Base-by-base conservation (phyloP, 345 rosid species). In the Litchi chinensis region DNA sequence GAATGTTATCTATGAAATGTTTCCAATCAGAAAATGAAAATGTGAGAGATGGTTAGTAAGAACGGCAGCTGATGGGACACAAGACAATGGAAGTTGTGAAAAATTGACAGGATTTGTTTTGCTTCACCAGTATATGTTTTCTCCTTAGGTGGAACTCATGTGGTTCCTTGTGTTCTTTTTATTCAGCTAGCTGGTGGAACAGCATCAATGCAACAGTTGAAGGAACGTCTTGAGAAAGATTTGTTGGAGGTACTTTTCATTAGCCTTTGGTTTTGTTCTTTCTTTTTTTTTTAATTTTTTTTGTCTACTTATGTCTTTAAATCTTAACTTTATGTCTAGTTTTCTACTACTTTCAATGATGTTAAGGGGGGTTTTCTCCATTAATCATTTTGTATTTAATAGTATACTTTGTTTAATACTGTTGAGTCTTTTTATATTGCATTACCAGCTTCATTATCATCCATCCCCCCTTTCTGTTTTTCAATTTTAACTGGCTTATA, bases 131-230 rank as follows among this genome's bases (percentile, higher is more conserved):
- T 39, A 7, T 52, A 2, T 37, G 4, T 72, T 72, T 24, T 62
- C 32, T 41, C n/a, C 3, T 63, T 48, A 50, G 19, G 52, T 72
- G 40, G 76, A 28, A 24, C 24, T 74, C 52, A 76, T 78, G 43
- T 62, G 13, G 69, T 65, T 32, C 50, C 48, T 77, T 74, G 4
- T 63, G 22, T 80, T 54, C 11, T 63, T 54, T 48, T 76, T 63
- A 77, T 81, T n/a, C 83, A 95, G 99, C 97, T 95, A 83, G 93
- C 98, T 81, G 99, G 99, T 82, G 99, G 99, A 79, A 95, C 99
- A 43, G 93, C 99, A 83, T 93, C 99, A 19, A 95, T 95, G 98
- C 99, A 95, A 86, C 99, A 95, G 81, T 77, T 93, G 87, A 95
- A 95, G 90, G 99, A 95, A 81, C 97, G 98, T 44, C 98, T 95